Evolutionary conservation across 2,329 filamentous ascomycete genomes (phyloP).

Genomic region (Botrytis pseudocinerea): DNA sequence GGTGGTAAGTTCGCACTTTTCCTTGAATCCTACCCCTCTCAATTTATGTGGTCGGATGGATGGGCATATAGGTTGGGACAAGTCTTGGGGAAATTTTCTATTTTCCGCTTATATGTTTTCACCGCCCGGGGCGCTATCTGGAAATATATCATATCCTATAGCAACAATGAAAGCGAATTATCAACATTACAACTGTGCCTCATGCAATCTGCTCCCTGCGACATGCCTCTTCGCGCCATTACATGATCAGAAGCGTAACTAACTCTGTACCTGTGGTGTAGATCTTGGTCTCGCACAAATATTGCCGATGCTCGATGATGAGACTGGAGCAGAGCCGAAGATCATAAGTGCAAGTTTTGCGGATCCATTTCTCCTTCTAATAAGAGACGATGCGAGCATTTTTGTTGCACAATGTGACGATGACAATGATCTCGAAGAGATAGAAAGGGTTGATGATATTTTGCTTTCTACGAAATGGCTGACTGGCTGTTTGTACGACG

Average conservation of each 20-base stretch:
- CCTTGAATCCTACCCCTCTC: slow-evolving; percentile 26
- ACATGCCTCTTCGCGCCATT: slow-evolving; percentile 26
- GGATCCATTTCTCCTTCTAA: slow-evolving; percentile 80
- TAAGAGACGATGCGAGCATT: slow-evolving; percentile 80
- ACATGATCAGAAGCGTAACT: slow-evolving; percentile 24
- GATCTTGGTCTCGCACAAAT: slow-evolving; percentile 89
- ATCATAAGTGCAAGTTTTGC: slow-evolving; percentile 80
- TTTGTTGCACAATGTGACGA: slow-evolving; percentile 77
- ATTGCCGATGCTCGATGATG: slow-evolving; percentile 87
- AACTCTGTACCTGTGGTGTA: slow-evolving; percentile 42
- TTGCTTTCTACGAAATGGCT: slow-evolving; percentile 70
- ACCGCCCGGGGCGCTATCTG: slow-evolving; percentile 39
- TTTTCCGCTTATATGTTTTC: slow-evolving; percentile 29
- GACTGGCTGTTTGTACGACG: slow-evolving; percentile 80
- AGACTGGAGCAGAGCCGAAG: slow-evolving; percentile 76
- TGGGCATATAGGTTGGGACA: slow-evolving; percentile 13
- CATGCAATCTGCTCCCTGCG: slow-evolving; percentile 34
- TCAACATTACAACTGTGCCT: slow-evolving; percentile 34
- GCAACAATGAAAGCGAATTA: slow-evolving; percentile 45
- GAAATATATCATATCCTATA: slow-evolving; percentile 43
- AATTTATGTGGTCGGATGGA: slow-evolving; percentile 8
- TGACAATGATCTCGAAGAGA: slow-evolving; percentile 81
- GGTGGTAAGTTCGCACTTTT: slow-evolving; percentile 60
- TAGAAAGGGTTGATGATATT: slow-evolving; percentile 62
- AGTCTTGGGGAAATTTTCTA: slow-evolving; percentile 13